Conservation (phyloP, 2,329 filamentous ascomycete genomes). For the Amauroascus verrucosus region DNA sequence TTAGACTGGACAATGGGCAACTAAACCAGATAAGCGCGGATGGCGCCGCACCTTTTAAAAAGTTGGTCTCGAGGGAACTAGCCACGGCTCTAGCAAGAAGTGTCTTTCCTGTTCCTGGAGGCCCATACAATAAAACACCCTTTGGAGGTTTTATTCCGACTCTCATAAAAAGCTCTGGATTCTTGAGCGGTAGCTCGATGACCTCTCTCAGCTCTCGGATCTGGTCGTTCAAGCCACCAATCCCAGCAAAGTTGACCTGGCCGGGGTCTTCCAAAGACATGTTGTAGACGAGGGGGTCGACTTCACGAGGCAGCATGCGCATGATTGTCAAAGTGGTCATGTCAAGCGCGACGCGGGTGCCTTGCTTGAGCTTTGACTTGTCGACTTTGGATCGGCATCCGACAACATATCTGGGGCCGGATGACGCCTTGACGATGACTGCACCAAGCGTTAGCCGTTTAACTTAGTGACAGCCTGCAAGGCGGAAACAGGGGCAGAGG, state of each 20-base stretch:
- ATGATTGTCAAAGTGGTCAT: conserved; percentile 99
- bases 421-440: conserved; percentile 99
- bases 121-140: conserved; percentile 90
- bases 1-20: conserved; percentile 1
- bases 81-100: conserved; percentile 88
- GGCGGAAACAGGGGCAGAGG: conserved; percentile 7
- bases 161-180: conserved; percentile 90
- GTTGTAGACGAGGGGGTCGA: conserved; percentile 98
- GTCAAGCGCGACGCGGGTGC: conserved; percentile 90
- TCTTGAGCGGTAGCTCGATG: conserved; percentile 95
- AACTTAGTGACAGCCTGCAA: background rate
- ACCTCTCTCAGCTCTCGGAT: conserved; percentile 95
- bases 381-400: conserved; percentile 98
- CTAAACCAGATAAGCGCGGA: too few species aligned
- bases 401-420: conserved; percentile 92
- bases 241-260: conserved; percentile 94
- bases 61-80: conserved; percentile 94
- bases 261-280: conserved; percentile 98
- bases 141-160: conserved; percentile 99
- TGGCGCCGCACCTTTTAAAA: conserved; percentile 97
- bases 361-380: conserved; percentile 94
- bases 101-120: conserved; percentile 94
- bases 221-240: conserved; percentile 95
- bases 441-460: conserved; percentile 13
- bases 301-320: conserved; percentile 97